Conservation (phyloP, 495 filamentous ascomycete species). For the Pyrenopolyporus hunteri region DNA sequence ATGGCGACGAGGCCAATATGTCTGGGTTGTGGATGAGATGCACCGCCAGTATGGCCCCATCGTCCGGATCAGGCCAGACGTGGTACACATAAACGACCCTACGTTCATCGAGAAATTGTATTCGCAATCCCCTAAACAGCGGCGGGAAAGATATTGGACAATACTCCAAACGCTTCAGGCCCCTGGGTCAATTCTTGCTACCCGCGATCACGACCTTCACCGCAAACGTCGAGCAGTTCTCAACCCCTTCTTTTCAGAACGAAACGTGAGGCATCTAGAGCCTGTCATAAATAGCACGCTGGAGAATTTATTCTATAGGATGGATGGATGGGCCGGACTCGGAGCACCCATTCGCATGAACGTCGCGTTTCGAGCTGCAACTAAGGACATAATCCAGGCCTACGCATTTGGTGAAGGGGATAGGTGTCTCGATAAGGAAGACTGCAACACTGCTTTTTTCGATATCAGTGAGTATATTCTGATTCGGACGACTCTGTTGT, state of each 20-base stretch:
- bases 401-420: slow-evolving; percentile 28
- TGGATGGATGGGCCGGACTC: slow-evolving; percentile 24
- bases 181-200: slow-evolving; percentile 39
- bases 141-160: slow-evolving; percentile 24
- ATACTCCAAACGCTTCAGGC: slow-evolving; percentile 13
- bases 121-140: slow-evolving; percentile 16
- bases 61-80: slow-evolving; percentile 24
- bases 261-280: slow-evolving; percentile 43
- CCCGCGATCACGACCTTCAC: slow-evolving; percentile 46
- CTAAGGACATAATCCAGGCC: slow-evolving; percentile 30
- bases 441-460: slow-evolving; percentile 22
- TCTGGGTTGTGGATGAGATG: slow-evolving; percentile 36
- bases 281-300: slow-evolving; percentile 37
- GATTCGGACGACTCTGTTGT: no score
- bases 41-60: slow-evolving; percentile 40
- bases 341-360: slow-evolving; percentile 12
- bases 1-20: slow-evolving; percentile 25
- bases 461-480: slow-evolving; percentile 12
- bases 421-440: slow-evolving; percentile 27
- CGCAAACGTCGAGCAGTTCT: slow-evolving; percentile 44
- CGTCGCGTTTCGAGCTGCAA: slow-evolving; percentile 18
- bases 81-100: slow-evolving; percentile 31
- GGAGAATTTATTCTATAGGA: slow-evolving; percentile 18
- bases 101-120: slow-evolving; percentile 34
- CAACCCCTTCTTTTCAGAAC: slow-evolving; percentile 48